Base-by-base conservation (phyloP, 331 rosid genomes). In the Acacia pycnantha region DNA sequence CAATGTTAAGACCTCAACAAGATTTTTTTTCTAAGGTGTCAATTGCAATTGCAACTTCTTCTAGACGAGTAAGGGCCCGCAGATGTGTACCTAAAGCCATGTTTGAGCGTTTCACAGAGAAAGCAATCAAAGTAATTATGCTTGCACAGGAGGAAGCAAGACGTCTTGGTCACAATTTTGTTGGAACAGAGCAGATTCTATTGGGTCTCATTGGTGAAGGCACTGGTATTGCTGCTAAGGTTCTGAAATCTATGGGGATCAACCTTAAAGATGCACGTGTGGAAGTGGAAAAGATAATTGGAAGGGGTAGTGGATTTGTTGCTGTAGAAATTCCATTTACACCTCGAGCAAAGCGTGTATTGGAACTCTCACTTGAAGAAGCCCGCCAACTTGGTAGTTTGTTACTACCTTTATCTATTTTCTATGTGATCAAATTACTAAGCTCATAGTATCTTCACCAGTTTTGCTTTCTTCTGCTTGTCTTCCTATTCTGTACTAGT, bases 61-160 rank as follows among this genome's bases (percentile, higher is more conserved):
- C 88, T 8, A 75, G 81, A 62, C 78, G 86, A 46, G 80, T 70
- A 75, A 92, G 86, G 88, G 97, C 91, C 59, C 88, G 87, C 56
- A 88, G 97, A 89, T 84, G 90, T 35, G 91, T 87, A 4, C 90
- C 95, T 4, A 93, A 84, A 66, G 99, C 99, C 11, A 96, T 96
- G 99, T 96, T 96, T 73, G 99, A 96, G 91, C 97, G 99, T 44
- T 96, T 93, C 77, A 96, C 99, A 0, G 99, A 93, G 86, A 96
- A 96, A 77, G 98, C 99, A 46, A 96, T 96, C 73, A 93, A 96
- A 82, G 98, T 93, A 6, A 93, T 96, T 69, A 93, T 96, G 99
- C 91, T 93, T 48, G 97, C 99, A 21, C 98, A 96, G 83, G 99
- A 96, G 86, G 99, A 96, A 87, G 98, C 98, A 11, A 93, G 98